phyloP scores from a whole-genome alignment of 2,329 filamentous ascomycete genomes.

The Colletotrichum musicola region DNA sequence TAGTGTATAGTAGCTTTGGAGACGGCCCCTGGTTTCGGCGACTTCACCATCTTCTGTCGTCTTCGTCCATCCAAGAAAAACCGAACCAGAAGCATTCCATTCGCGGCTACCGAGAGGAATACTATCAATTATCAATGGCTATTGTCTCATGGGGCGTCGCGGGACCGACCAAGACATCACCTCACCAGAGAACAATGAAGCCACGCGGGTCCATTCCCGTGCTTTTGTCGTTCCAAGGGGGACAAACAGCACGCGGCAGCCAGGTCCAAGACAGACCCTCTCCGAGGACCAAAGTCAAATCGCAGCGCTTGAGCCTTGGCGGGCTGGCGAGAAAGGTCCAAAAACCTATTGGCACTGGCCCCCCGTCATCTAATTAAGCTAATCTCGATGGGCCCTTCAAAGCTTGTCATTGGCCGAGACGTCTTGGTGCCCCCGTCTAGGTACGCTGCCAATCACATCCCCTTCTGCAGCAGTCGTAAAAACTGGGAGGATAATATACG shows the following conservation, averaged over 20 bases:
- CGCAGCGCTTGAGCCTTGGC: constrained; percentile 2
- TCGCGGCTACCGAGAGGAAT: not conserved
- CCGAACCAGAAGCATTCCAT: too few relatives aligned
- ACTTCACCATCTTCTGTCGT: not conserved
- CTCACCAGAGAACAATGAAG: constrained; percentile 5
- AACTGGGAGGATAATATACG: not conserved
- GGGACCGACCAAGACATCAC: constrained; percentile 9
- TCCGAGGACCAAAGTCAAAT: constrained; percentile 22
- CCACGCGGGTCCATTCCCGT: constrained; percentile 1
- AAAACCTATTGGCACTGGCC: constrained; percentile 19
- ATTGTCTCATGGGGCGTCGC: constrained; percentile 16
- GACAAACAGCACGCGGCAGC: not conserved
- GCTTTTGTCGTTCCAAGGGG: not conserved
- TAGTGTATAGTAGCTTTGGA: not conserved
- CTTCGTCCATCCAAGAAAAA: not conserved
- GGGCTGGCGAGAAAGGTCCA: constrained; percentile 9
- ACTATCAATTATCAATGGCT: not conserved
- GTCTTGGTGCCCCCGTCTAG: not conserved
- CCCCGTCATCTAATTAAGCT: constrained; percentile 32
- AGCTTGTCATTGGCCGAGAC: constrained; percentile 38
- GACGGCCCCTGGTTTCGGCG: too few relatives aligned
- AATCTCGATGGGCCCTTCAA: constrained; percentile 33
- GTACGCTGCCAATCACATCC: constrained; percentile 25
- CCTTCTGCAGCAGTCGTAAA: constrained; percentile 20
- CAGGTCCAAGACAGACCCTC: not conserved